Base-by-base conservation (phyloP, 345 rosid species). In the Sonneratia caseolaris region DNA sequence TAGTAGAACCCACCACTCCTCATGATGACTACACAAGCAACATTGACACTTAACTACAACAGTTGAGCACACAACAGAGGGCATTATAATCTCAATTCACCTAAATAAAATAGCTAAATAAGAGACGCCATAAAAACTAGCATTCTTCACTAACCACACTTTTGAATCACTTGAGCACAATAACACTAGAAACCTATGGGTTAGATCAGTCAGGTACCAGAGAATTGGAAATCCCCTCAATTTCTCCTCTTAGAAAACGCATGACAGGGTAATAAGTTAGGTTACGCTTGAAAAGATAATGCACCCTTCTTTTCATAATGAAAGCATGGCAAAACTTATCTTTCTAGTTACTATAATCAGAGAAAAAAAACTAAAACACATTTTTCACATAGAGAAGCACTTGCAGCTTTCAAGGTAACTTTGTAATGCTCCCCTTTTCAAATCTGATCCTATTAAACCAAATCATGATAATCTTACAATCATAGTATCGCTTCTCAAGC, bases 401-500 rank as follows among this genome's bases (percentile, higher is more conserved):
- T 42, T 42, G 45, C 45, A 42, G 10, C 45, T 42, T 42, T 42
- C 45, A 42, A 42, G 45, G 45, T 42, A 42, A 42, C 45, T 42
- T 5, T 42, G 45, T 42, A 42, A 27, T 27, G 32, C 43, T 10
- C 51, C 15, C 14, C 9, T 47, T 13, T 47, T 53, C 59, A 18
- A 53, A 53, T 53, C 22, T 21, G 8, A 18, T 53, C 22, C 22
- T 53, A 53, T 1, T n/a, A 40, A 22, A 40, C 36, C 49, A 68
- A 16, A 22, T 43, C 6, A 45, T 22, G 37, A 67, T 18, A 0
- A 70, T 80, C 89, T 85, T 79, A 91, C 97, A 93, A 75, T 93
- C 97, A 80, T 91, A 91, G 77, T 91, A 93, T 5, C 98, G 89
- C 82, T 82, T 75, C 85, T 91, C 97, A 1, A 93, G 91, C 66